Base-by-base conservation (phyloP, 108 stramenopile genomes). In the Cyclotella baltica region DNA sequence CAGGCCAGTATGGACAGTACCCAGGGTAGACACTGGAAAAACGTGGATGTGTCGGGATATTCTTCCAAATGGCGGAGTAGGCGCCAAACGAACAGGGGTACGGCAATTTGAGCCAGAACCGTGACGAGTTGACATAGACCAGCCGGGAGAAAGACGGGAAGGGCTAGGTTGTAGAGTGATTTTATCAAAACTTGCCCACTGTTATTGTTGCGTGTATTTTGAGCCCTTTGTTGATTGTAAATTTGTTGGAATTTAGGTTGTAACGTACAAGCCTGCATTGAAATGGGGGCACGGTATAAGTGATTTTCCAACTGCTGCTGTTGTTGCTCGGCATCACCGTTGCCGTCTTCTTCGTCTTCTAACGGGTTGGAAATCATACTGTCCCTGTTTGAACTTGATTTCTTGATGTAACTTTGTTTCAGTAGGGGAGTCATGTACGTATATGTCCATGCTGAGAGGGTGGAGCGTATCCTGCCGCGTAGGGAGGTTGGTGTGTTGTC, bases 31-130 rank as follows among this genome's bases (percentile, higher is more conserved):
- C 84, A 90, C 38, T 80, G 55, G 0, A 16, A 18, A 20, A 89
- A 70, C 18, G 80, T 61, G 0, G 65, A 53, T 69, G 75, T 55
- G 13, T 65, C 52, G 0, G 87, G 83, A 50, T 85, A 62, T 16
- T 81, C 72, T 74, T 93, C 93, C 22, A 96, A 40, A 3, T 92
- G 70, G 25, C 37, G 67, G 27, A 97, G 70, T 1, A 97, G 57
- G 53, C 87, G 64, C 64, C 91, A 85, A 1, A 97, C 88, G 31
- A 91, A 68, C 19, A 97, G 63, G 1, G 96, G 96, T 52, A 90
- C 62, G 13, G 82, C 58, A 0, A 88, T 76, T 73, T 94, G 92
- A 62, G 84, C 86, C 0, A 92, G 3, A n/a, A 91, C 88, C 3
- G 88, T 83, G 8, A 91, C 31, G 27, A 94, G 63, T 73, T 96